Base-by-base conservation (phyloP, 768 basidiomycete species). In the Tricholoma sp. region DNA sequence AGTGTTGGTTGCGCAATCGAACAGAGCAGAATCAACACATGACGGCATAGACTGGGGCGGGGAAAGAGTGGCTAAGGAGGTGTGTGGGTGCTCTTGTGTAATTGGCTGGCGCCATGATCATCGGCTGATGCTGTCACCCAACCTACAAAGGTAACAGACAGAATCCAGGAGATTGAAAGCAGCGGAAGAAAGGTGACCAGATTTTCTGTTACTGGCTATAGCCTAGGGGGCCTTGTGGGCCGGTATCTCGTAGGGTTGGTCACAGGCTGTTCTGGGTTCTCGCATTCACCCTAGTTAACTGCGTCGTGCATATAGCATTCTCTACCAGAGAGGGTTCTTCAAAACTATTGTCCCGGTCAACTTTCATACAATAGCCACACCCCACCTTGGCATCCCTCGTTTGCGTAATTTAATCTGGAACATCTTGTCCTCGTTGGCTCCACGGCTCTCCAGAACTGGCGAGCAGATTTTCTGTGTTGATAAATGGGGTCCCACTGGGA, bases 1-100 rank as follows among this genome's bases (percentile, higher is more conserved):
- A 28, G 74, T 88, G 31, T 68, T 90, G 20, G 65, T 82, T 0
- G 79, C 88, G 2, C 72, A 87, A 61, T 80, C 85, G 3, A 88
- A 90, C 65, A 64, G 73, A 18, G 83, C 82, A 31, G 80, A 83
- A 36, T 79, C 76, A 15, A 89, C 88, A 4, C 91, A 91, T 61
- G 89, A 92, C 59, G 89, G 89, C 1, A 80, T 91, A 33, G 90
- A 91, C 65, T 88, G 88, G 81, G 85, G 88, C 53, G 87, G 82
- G 32, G 88, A 91, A 69, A 76, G 91, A 34, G 82, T 92, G 39
- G 82, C 88, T 3, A 73, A 83, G 55, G 91, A 94, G 81, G 90
- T 90, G 50, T 42, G 74, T n/a, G n/a, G 61, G n/a, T 18, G 10
- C 36, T 34, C 39, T 33, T 58, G 49, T 50, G 57, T 51, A 45